Conservation (phyloP, 805 yeast genomes). For the Yamadazyma philogaea region DNA sequence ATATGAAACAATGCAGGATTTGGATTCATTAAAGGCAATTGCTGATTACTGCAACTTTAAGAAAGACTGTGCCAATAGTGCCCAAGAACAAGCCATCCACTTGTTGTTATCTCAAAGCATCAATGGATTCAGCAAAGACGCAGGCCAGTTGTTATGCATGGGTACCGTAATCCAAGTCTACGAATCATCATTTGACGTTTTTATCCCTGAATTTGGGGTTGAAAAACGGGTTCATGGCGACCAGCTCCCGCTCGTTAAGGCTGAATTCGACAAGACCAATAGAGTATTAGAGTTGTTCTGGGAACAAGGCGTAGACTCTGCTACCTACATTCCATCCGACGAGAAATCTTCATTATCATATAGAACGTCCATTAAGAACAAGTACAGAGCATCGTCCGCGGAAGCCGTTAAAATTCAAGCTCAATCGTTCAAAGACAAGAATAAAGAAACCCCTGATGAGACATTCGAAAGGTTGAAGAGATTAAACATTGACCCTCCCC, state of each 20-base stretch:
- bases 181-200: conserved; percentile 93
- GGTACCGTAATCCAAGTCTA: conserved; percentile 90
- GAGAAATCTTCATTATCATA: conserved; percentile 76
- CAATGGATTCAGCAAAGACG: conserved; percentile 62
- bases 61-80: conserved; percentile 87
- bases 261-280: conserved; percentile 75
- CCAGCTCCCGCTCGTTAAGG: conserved; percentile 87
- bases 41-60: conserved; percentile 94
- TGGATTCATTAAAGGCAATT: conserved; percentile 71
- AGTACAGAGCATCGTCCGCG: conserved; percentile 65
- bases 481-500: conserved; percentile 52
- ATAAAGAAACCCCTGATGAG: conserved; percentile 34
- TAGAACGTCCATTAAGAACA: conserved; percentile 73
- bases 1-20: conserved; percentile 46
- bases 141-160: conserved; percentile 80
- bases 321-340: conserved; percentile 88
- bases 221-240: conserved; percentile 97
- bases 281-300: conserved; percentile 79
- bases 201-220: conserved; percentile 88
- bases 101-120: conserved; percentile 79
- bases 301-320: conserved; percentile 91
- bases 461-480: conserved; percentile 47
- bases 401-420: conserved; percentile 66
- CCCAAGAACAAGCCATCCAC: conserved; percentile 94
- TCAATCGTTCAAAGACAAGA: conserved; percentile 23